phyloP scores from a whole-genome alignment of 306 rosid genomes.

The Pyrus pyrifolia region DNA sequence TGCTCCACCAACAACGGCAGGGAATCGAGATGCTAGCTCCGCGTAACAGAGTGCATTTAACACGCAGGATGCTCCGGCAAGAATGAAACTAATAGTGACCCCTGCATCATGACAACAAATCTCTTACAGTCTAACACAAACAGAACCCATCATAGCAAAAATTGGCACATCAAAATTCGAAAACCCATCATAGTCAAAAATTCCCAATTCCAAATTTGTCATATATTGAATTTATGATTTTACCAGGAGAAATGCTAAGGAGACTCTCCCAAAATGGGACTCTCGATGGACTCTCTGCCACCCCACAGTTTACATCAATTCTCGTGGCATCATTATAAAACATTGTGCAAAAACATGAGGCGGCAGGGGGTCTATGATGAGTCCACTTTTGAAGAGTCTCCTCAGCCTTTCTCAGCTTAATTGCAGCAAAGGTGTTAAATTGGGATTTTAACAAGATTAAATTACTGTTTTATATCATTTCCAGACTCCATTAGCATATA shows the following conservation, averaged over 20 bases:
- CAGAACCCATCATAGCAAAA: not conserved
- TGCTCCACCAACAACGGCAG: constrained; percentile 95
- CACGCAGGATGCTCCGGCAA: constrained; percentile 87
- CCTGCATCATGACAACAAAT: constrained; percentile 48
- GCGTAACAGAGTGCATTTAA: constrained; percentile 94
- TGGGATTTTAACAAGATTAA: not conserved
- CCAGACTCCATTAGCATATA: not conserved
- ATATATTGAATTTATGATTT: too few species aligned
- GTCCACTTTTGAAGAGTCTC: too few species aligned
- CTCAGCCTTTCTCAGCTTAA: too few species aligned
- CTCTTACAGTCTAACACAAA: constrained; percentile 9
- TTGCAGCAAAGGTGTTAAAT: not conserved
- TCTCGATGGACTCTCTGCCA: too few species aligned
- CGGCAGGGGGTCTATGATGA: too few species aligned
- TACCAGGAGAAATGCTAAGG: too few species aligned
- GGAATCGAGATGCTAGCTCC: constrained; percentile 81
- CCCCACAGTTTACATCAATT: too few species aligned
- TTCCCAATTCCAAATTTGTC: not conserved
- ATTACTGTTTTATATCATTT: not conserved
- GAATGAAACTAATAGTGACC: constrained; percentile 72
- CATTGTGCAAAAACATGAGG: too few species aligned
- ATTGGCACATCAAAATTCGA: not conserved
- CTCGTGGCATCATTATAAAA: too few species aligned
- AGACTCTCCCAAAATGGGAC: too few species aligned
- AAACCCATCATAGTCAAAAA: not conserved